A percentile compares a stretch with the other conserved stretches of the same genome.
Conservation (phyloP, 331 rosid species). For the Saraca asoca region DNA sequence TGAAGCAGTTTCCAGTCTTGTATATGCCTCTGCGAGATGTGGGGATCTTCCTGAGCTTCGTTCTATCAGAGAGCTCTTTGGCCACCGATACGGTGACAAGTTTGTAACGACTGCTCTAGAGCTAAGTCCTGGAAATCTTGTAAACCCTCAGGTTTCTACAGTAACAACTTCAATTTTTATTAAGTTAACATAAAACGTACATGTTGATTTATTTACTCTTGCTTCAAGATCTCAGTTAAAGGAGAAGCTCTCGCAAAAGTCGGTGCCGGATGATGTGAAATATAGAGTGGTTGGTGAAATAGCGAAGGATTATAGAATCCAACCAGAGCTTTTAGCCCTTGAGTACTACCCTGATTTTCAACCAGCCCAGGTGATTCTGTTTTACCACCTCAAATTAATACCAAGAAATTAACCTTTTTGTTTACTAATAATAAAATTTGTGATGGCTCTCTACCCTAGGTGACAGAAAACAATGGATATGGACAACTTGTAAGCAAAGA, state of each 20-base stretch:
- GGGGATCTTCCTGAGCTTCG: constrained; percentile 89
- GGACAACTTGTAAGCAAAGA: constrained; percentile 35
- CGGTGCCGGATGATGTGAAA: constrained; percentile 56
- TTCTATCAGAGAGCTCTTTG: constrained; percentile 65
- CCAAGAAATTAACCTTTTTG: neutral
- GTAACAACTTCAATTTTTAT: no score
- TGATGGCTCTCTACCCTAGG: constrained; percentile 32
- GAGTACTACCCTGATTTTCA: constrained; percentile 70
- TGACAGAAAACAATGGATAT: constrained; percentile 40
- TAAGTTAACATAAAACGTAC: no score
- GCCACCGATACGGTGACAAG: constrained; percentile 64
- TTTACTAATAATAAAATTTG: neutral
- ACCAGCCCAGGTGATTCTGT: constrained; percentile 45
- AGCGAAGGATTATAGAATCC: constrained; percentile 46
- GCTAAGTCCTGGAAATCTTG: constrained; percentile 70
- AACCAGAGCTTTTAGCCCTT: constrained; percentile 59
- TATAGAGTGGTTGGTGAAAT: constrained; percentile 60
- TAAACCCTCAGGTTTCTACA: constrained; percentile 66
- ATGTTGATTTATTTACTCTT: constrained; percentile 10
- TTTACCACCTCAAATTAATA: neutral
- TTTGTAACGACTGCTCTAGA: constrained; percentile 65
- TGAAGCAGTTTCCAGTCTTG: constrained; percentile 86
- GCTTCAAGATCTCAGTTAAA: constrained; percentile 49
- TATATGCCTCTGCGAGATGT: constrained; percentile 86
- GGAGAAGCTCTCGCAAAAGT: constrained; percentile 50